Percentiles rank a stretch among this genome's conserved stretches.
phyloP scores from a whole-genome alignment of 1,284 basidiomycete species.

The Apiotrichum akiyoshidainum region DNA sequence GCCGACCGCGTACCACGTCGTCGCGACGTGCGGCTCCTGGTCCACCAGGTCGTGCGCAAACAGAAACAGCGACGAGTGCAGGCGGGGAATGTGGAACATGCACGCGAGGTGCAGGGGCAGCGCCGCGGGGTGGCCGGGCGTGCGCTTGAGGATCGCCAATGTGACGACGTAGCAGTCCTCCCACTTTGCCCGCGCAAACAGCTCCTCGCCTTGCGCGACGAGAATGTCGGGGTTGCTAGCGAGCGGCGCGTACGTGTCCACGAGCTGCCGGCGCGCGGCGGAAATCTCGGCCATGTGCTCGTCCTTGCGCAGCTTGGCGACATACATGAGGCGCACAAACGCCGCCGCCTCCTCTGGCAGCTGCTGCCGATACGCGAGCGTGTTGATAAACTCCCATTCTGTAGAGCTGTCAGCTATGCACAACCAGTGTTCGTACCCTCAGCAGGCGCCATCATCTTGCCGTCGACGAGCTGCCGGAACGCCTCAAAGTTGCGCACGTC shows the following conservation, averaged over 20 bases:
- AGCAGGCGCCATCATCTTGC: conserved; percentile 87
- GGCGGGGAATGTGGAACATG: conserved; percentile 88
- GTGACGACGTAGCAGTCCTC: conserved; percentile 91
- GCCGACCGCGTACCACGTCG: conserved; percentile 98
- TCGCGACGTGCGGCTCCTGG: conserved; percentile 81
- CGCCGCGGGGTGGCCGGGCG: conserved; percentile 75
- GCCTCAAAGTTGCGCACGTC: conserved; percentile 98
- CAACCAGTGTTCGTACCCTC: conserved; percentile 62
- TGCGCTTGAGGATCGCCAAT: conserved; percentile 74
- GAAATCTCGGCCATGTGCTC: conserved; percentile 78
- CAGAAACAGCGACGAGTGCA: conserved; percentile 89
- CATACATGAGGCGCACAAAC: conserved; percentile 88
- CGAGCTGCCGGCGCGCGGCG: conserved; percentile 66
- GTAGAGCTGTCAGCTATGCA: conserved; percentile 2
- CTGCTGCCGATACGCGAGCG: conserved; percentile 76
- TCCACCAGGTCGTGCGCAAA: conserved; percentile 94
- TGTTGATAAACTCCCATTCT: conserved; percentile 96
- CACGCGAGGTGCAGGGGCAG: conserved; percentile 93
- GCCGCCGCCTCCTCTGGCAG: conserved; percentile 73
- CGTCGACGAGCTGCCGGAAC: conserved; percentile 82
- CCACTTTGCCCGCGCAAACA: conserved; percentile 85
- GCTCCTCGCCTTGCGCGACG: conserved; percentile 83
- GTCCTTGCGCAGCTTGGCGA: conserved; percentile 83
- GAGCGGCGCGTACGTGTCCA: conserved; percentile 68
- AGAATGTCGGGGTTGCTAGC: conserved; percentile 88